Evolutionary conservation across 2,329 filamentous ascomycete species (phyloP).

Genomic region (Polychaeton citri): DNA sequence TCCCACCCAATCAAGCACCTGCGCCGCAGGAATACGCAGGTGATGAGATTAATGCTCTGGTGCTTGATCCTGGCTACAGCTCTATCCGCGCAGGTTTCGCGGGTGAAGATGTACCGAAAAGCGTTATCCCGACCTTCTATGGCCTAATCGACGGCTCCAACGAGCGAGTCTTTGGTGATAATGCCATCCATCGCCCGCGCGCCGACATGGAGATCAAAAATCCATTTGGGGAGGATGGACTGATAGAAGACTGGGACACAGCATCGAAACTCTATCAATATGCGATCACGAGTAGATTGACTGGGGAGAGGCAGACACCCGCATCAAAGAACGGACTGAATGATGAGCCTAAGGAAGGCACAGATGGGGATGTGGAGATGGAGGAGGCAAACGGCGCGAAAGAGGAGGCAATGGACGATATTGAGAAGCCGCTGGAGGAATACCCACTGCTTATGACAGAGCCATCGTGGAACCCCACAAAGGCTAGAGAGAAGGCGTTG

Average conservation of each 20-base stretch:
- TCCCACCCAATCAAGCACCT: slow-evolving; percentile 13
- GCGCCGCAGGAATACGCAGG: slow-evolving; percentile 33
- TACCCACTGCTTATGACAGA: slow-evolving; percentile 90
- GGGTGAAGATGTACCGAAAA: slow-evolving; percentile 93
- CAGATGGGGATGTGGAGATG: slow-evolving; percentile 31
- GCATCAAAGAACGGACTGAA: slow-evolving; percentile 69
- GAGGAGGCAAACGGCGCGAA: slow-evolving; percentile 49
- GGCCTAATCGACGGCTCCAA: slow-evolving; percentile 42
- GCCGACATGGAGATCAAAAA: slow-evolving; percentile 73
- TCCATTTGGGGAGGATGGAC: slow-evolving; percentile 77
- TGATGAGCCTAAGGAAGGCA: slow-evolving; percentile 44
- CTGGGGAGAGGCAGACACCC: slow-evolving; percentile 56
- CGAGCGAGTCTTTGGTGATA: slow-evolving; percentile 69
- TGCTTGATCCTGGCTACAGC: slow-evolving; percentile 89
- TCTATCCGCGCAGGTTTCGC: slow-evolving; percentile 89
- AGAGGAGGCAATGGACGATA: slow-evolving; percentile 37
- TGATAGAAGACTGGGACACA: slow-evolving; percentile 93
- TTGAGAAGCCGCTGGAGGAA: slow-evolving; percentile 69
- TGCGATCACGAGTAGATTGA: slow-evolving; percentile 76
- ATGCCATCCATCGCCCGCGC: slow-evolving; percentile 67
- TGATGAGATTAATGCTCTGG: slow-evolving; percentile 89
- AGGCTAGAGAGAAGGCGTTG: slow-evolving; percentile 83
- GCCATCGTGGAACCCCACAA: slow-evolving; percentile 78
- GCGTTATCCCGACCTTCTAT: slow-evolving; percentile 82
- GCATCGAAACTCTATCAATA: slow-evolving; percentile 86